Evolutionary conservation across 2,329 filamentous ascomycete species (phyloP).

Genomic region (Curvularia hawaiiensis): DNA sequence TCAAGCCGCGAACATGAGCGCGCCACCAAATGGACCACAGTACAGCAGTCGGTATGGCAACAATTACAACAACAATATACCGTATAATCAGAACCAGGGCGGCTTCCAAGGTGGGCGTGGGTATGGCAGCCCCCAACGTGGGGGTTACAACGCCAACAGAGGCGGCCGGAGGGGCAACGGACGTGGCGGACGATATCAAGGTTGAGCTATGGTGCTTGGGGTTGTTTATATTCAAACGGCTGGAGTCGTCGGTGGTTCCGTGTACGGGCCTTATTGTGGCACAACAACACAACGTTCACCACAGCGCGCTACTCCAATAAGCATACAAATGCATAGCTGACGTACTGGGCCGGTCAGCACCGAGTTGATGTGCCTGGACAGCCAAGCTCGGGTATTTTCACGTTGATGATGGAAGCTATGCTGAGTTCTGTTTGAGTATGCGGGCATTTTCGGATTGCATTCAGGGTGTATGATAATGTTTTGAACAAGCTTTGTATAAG

Average conservation of each 20-base stretch:
- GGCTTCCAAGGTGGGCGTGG: conserved; percentile 24
- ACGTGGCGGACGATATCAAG: conserved; percentile 25
- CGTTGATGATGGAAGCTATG: no score
- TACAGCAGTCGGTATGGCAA: conserved; percentile 12
- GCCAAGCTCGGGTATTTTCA: no score
- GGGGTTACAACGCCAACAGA: conserved; percentile 23
- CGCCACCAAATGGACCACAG: conserved; percentile 19
- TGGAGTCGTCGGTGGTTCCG: no score
- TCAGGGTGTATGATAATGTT: background rate
- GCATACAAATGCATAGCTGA: no score
- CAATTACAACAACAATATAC: conserved; percentile 8
- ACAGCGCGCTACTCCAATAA: no score
- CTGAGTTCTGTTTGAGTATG: background rate
- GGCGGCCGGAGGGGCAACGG: conserved; percentile 23
- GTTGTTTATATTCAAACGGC: background rate
- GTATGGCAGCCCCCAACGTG: conserved; percentile 16
- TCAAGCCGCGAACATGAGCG: conserved; percentile 25
- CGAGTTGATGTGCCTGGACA: no score
- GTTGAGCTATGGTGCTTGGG: background rate
- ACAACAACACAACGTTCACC: no score
- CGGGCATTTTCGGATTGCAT: background rate
- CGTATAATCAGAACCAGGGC: conserved; percentile 3
- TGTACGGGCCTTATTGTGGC: no score
- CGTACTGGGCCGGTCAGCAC: no score
- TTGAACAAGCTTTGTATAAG: background rate